phyloP scores from a whole-genome alignment of 1,284 basidiomycete species.

The Microbotryum violaceum region DNA sequence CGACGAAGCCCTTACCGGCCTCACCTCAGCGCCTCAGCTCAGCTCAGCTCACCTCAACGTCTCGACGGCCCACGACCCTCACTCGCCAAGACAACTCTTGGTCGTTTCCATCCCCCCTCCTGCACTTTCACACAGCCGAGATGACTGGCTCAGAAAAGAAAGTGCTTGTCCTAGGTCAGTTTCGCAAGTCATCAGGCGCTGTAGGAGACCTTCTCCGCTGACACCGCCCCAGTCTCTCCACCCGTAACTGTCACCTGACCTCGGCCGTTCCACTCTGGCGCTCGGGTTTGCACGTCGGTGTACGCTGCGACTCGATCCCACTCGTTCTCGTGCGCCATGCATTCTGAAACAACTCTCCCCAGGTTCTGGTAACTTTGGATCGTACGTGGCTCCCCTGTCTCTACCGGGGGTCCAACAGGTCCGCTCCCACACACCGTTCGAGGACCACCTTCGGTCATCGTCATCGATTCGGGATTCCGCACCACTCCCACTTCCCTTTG shows the following conservation, averaged over 20 bases:
- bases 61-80: too few species aligned
- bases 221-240: neutral
- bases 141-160: neutral
- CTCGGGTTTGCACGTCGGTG: neutral
- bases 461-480: too few species aligned
- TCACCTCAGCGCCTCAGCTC: too few species aligned
- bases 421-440: neutral
- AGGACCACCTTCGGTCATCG: too few species aligned
- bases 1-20: too few species aligned
- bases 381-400: neutral
- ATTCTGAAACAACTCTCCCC: neutral
- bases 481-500: neutral
- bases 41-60: too few species aligned
- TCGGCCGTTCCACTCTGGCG: neutral
- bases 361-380: slow-evolving; percentile 9
- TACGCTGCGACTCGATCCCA: neutral
- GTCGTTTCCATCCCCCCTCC: too few species aligned
- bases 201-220: neutral
- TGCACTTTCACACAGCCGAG: too few species aligned
- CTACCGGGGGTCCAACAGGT: too few species aligned
- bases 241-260: neutral
- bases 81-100: too few species aligned
- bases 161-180: slow-evolving; percentile 6
- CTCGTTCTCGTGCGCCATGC: neutral
- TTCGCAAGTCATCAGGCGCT: neutral